phyloP scores from a whole-genome alignment of 257 asterid species.

The Solanum rostratum region DNA sequence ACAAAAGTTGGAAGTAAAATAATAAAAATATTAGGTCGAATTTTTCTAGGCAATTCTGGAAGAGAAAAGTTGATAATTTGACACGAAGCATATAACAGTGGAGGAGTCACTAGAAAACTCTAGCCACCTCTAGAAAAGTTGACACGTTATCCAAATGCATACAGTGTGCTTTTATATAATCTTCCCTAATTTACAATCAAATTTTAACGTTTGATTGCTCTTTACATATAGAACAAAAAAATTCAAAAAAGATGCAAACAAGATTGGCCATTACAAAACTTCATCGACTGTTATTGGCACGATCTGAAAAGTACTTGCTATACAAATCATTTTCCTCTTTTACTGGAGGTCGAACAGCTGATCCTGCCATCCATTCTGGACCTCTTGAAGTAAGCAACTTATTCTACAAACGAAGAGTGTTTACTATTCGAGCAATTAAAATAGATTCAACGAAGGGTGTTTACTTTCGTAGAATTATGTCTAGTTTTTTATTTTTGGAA shows the following conservation, averaged over 20 bases:
- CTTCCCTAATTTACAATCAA: not conserved
- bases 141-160: slow-evolving; percentile 20
- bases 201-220: not conserved
- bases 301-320: not conserved
- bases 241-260: slow-evolving; percentile 29
- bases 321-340: slow-evolving; percentile 9
- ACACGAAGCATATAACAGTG: slow-evolving; percentile 22
- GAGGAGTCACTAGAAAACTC: slow-evolving; percentile 12
- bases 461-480: too few species aligned
- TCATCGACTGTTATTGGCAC: slow-evolving; percentile 6
- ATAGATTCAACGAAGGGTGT: too few species aligned
- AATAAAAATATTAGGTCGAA: not conserved
- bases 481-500: too few species aligned
- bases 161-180: not conserved
- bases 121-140: slow-evolving; percentile 8
- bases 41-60: slow-evolving; percentile 18
- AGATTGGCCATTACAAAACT: slow-evolving; percentile 18
- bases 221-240: not conserved
- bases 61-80: not conserved
- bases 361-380: slow-evolving; percentile 49
- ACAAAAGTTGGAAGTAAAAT: too few species aligned
- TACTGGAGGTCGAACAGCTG: slow-evolving; percentile 46
- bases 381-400: slow-evolving; percentile 29
- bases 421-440: not conserved
- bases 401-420: too few species aligned